Evolutionary conservation across 805 yeast genomes (phyloP), one percentile per base, ranked within the genome.

Genomic region (Kurtzmaniella cleridarum): DNA sequence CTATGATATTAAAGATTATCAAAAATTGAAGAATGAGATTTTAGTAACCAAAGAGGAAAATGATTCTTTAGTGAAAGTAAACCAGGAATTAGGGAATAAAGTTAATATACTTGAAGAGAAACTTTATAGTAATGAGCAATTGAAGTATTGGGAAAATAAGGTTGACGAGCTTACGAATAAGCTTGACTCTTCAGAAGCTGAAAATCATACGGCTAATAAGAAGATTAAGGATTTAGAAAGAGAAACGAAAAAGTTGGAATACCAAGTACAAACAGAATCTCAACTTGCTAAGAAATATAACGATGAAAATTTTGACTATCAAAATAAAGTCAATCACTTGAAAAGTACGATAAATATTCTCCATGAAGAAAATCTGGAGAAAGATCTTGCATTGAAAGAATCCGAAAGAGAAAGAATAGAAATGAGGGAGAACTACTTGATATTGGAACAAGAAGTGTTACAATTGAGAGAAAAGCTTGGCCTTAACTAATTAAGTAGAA

Each of bases 1-100:
- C 14, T 52, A 49, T 37, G 71, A 66, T 41, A 55, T 47, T 7
- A 51, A 45, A 42, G 71, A 63, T 36, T 67, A 61, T 45, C 66
- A 59, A 37, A 57, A 51, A 13, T 48, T 66, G 27, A 54, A 79
- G 42, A 73, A 74, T 33, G 78, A 78, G 34, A 71, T 75, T 30
- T 62, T 81, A 41, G 76, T 79, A 36, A 57, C 79, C 3, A 60
- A 67, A 17, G 87, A 84, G 55, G 93, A 84, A 52, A 83, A 81
- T 50, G 79, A 78, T 49, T 73, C 83, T 1, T 53, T 84, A 32
- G 75, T 73, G 20, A 79, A 70, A 44, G 71, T 69, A 42, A 78
- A 81, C 48, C 59, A 60, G 27, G 77, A 78, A 35, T 58, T 84
- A 44, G 69, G 62, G 38, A 40, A 43, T 12, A 75, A 76, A 46